Base-by-base conservation (phyloP, 371 early-diverging fungal genomes). In the Mucor ambiguus region DNA sequence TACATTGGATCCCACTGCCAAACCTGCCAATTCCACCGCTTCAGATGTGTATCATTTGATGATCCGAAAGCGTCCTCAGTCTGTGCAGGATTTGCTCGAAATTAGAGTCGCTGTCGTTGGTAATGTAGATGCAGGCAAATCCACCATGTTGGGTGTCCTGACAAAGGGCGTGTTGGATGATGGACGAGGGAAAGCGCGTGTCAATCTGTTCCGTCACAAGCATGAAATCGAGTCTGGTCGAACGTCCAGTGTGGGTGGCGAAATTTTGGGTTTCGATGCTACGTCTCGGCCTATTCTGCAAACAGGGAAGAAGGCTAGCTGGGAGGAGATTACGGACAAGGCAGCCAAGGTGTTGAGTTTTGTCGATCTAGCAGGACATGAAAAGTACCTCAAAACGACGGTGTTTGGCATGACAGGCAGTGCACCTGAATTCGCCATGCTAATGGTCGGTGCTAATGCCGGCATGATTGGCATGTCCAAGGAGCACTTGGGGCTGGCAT, bases 381-480 rank as follows among this genome's bases (percentile, higher is more conserved):
- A 95, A 76, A 93, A 93, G 68, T 96, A 96, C 67, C 82, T 96
- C 35, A 95, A 95, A 75, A 96, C 97, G 2, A 96, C 97, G 12
- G 93, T 96, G 22, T 95, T 93, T 80, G 96, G 96, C 16, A 89
- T 96, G 92, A 93, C 94, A 24, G 94, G 95, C 14, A 89, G 89
- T 65, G 88, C 92, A 8, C 96, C 96, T 24, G 95, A 96, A 66
- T 95, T 90, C 80, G 93, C 92, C 12, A 92, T 94, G 92, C 78
- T 96, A 22, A 92, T 96, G 92, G 63, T 95, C 26, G 96, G 93
- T 14, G 90, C 94, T 2, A 96, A 96, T 73, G 93, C 95, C 9
- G 96, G 96, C 37, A 87, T 96, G 67, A 89, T 93, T 60, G 96
- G 96, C 12, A 96, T 96, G 96, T 91, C 95, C 16, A 93, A 95